These are phyloP conservation scores for Clarireedia sp. DNA, from an alignment of 2,329 filamentous ascomycete species.

Conservation along the genomic window DNA sequence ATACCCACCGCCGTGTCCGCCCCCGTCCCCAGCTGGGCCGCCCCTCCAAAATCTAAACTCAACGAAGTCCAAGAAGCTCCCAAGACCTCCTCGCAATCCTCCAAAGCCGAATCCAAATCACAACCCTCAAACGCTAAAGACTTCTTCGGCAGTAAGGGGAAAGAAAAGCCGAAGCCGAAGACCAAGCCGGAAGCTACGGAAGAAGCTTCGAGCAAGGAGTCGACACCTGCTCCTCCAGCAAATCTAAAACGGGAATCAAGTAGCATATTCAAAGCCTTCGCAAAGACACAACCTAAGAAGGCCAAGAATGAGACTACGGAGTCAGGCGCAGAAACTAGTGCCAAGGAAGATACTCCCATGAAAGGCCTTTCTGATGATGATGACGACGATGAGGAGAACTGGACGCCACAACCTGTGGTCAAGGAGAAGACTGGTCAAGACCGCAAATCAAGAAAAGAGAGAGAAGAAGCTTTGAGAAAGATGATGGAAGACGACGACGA, in stretches of 20 bases:
- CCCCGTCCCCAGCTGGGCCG: slow-evolving; percentile 11
- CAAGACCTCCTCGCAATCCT: slow-evolving; percentile 8
- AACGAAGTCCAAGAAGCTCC: slow-evolving; percentile 10
- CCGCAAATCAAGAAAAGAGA: slow-evolving; percentile 47
- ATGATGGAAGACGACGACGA: slow-evolving; percentile 73
- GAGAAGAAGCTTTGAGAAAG: slow-evolving; percentile 56
- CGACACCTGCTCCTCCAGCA: slow-evolving; percentile 17
- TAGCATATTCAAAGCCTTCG: slow-evolving; percentile 72
- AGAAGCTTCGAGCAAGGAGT: slow-evolving; percentile 15
- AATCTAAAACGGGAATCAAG: slow-evolving; percentile 51
- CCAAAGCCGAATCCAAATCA: slow-evolving; percentile 17
- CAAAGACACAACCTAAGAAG: slow-evolving; percentile 61
- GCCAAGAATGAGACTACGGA: slow-evolving; percentile 35
- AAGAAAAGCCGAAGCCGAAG: slow-evolving; percentile 18
- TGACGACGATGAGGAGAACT: slow-evolving; percentile 43
- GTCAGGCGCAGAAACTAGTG: slow-evolving; percentile 33
- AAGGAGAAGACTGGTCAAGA: slow-evolving; percentile 27
- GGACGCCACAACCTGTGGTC: slow-evolving; percentile 28
- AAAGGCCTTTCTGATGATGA: slow-evolving; percentile 51
- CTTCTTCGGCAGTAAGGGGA: slow-evolving; percentile 32
- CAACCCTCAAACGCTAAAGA: slow-evolving; percentile 29
- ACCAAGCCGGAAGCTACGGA: background rate
- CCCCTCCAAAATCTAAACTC: slow-evolving; percentile 8
- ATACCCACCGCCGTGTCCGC: slow-evolving; percentile 23
- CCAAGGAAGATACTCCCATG: slow-evolving; percentile 44